Evolutionary conservation across 352 stramenopile genomes (phyloP).

Genomic region (Globisporangium viniferum): DNA sequence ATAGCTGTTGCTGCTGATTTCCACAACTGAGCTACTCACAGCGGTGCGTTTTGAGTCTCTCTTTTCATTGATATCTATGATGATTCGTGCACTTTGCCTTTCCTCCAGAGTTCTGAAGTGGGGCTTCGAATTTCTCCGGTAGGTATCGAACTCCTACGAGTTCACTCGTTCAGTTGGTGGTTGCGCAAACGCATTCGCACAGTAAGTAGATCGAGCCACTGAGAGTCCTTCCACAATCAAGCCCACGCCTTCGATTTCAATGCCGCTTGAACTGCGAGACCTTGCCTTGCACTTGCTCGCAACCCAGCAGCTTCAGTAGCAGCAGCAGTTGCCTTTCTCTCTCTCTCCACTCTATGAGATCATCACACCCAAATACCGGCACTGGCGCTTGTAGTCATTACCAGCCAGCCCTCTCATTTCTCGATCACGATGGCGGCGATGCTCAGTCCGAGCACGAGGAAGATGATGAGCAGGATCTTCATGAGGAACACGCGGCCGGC

Average conservation of each 20-base stretch:
- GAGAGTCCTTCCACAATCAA: background rate
- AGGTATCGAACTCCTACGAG: background rate
- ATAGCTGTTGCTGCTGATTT: background rate
- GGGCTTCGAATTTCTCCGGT: background rate
- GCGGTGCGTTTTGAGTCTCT: background rate
- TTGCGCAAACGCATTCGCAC: background rate
- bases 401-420: slow-evolving; percentile 15
- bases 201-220: background rate
- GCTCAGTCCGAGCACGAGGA: slow-evolving; percentile 34
- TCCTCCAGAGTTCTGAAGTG: background rate
- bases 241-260: background rate
- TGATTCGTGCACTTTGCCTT: background rate
- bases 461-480: slow-evolving; percentile 38
- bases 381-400: too few relatives aligned
- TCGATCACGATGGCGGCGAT: slow-evolving; percentile 33
- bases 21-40: background rate
- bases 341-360: background rate
- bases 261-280: background rate
- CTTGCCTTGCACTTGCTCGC: background rate
- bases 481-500: slow-evolving; percentile 30
- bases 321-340: background rate
- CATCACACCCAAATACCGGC: background rate
- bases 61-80: background rate
- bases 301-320: background rate
- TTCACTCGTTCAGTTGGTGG: background rate